A percentile compares a stretch with the other conserved stretches of the same genome.
These are phyloP conservation scores for Auriscalpium orientale DNA, from an alignment of 768 basidiomycete species.

Conservation along the genomic window DNA sequence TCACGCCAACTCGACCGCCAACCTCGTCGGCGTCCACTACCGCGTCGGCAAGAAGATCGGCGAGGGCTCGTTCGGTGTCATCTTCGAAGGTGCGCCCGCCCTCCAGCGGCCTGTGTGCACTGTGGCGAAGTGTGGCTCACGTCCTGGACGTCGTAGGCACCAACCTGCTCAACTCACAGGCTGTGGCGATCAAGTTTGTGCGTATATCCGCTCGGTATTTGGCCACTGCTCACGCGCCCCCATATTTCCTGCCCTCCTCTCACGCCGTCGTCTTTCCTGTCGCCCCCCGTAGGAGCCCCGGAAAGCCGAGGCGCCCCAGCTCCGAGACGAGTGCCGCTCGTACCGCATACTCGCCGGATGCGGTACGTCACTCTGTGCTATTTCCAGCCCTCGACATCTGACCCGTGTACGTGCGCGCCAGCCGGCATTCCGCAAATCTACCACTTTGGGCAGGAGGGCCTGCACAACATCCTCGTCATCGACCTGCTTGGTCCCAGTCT, in stretches of 20 bases:
- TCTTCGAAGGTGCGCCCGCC: constrained; percentile 64
- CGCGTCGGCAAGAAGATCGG: constrained; percentile 99
- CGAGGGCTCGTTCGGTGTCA: constrained; percentile 97
- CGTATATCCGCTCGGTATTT: constrained; percentile 24
- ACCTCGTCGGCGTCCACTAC: constrained; percentile 94
- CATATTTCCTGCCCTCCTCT: neutral
- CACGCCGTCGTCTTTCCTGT: constrained; percentile 5
- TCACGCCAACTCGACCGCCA: constrained; percentile 50
- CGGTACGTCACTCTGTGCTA: constrained; percentile 36
- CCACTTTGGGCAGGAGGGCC: constrained; percentile 97
- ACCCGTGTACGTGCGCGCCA: constrained; percentile 27
- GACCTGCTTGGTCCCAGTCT: constrained; percentile 94
- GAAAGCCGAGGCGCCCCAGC: constrained; percentile 94
- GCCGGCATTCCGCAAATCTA: constrained; percentile 98
- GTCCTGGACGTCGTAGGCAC: constrained; percentile 51
- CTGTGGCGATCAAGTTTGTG: constrained; percentile 99
- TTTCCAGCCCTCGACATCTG: constrained; percentile 7
- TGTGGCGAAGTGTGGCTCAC: neutral
- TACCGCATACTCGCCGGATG: constrained; percentile 88
- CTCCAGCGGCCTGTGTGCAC: neutral
- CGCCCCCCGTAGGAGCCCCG: constrained; percentile 60
- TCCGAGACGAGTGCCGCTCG: constrained; percentile 96
- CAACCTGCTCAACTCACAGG: constrained; percentile 96
- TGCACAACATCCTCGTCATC: constrained; percentile 98
- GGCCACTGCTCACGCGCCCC: neutral